Conservation (phyloP, 371 early-diverging fungal genomes). For the Mortierella sp. region DNA sequence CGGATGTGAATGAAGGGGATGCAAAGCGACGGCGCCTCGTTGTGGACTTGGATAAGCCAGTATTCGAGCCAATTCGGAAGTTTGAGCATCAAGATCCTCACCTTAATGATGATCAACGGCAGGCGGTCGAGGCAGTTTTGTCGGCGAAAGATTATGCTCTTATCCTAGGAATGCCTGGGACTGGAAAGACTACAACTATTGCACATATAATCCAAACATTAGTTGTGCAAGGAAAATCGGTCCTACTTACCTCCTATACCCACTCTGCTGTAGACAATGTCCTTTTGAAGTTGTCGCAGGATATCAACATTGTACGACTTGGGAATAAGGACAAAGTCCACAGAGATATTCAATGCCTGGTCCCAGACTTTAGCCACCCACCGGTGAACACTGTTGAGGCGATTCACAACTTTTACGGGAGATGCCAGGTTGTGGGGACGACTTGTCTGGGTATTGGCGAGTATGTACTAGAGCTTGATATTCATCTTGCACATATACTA, state of each 20-base stretch:
- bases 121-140: conserved; percentile 70
- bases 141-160: conserved; percentile 89
- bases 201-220: conserved; percentile 84
- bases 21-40: conserved; percentile 73
- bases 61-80: conserved; percentile 53
- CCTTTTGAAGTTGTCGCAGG: conserved; percentile 79
- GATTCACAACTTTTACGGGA: conserved; percentile 69
- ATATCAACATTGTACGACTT: conserved; percentile 74
- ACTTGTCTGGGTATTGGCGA: conserved; percentile 92
- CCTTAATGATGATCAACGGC: conserved; percentile 79
- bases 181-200: conserved; percentile 98
- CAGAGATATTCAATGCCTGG: conserved; percentile 65
- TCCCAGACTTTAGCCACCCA: conserved; percentile 60
- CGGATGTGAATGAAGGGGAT: conserved; percentile 61
- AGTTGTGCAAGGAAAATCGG: conserved; percentile 76
- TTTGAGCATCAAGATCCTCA: conserved; percentile 12
- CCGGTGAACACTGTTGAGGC: conserved; percentile 66
- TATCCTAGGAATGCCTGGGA: conserved; percentile 99
- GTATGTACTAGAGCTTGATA: conserved; percentile 58
- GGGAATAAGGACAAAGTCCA: conserved; percentile 82
- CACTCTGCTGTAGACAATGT: conserved; percentile 98
- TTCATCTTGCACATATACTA: neutral
- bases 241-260: conserved; percentile 96
- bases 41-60: conserved; percentile 85
- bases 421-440: conserved; percentile 83